Percentiles rank a stretch among this genome's conserved stretches.
These are phyloP conservation scores for Pouteria glomerata DNA, from an alignment of 148 eudicot genomes.

Conservation along the genomic window DNA sequence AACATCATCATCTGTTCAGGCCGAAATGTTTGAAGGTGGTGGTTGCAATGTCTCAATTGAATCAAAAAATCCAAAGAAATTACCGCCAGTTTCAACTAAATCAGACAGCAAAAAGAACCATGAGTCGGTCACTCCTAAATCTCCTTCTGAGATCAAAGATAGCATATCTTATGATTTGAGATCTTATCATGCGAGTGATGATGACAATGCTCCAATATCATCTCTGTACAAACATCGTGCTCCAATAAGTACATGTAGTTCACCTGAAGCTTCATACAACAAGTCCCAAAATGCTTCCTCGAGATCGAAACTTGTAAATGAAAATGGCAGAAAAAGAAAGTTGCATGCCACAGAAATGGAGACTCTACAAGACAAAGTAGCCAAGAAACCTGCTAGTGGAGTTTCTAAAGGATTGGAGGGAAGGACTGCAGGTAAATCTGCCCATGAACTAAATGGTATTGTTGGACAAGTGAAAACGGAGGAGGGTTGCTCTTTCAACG, in stretches of 20 bases:
- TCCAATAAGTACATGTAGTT: neutral
- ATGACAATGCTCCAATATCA: neutral
- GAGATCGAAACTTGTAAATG: neutral
- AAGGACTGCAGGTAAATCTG: neutral
- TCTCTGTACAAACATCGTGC: neutral
- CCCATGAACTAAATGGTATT: neutral
- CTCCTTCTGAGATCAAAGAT: neutral
- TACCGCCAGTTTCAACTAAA: neutral
- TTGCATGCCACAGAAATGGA: neutral
- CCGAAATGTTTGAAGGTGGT: neutral
- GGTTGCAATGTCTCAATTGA: neutral
- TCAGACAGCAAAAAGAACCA: neutral
- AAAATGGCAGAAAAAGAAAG: neutral
- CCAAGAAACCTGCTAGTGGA: neutral
- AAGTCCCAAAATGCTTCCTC: neutral
- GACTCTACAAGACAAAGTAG: neutral
- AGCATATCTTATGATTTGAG: neutral
- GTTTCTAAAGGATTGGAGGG: neutral
- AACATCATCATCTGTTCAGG: slow-evolving; percentile 3
- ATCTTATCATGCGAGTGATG: too few relatives aligned
- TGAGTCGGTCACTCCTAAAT: neutral
- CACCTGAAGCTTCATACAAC: neutral
- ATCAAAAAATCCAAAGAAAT: neutral
- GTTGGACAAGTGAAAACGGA: neutral
- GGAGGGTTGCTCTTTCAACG: neutral